phyloP scores from a whole-genome alignment of 768 basidiomycete genomes.

The Mycena amicta region DNA sequence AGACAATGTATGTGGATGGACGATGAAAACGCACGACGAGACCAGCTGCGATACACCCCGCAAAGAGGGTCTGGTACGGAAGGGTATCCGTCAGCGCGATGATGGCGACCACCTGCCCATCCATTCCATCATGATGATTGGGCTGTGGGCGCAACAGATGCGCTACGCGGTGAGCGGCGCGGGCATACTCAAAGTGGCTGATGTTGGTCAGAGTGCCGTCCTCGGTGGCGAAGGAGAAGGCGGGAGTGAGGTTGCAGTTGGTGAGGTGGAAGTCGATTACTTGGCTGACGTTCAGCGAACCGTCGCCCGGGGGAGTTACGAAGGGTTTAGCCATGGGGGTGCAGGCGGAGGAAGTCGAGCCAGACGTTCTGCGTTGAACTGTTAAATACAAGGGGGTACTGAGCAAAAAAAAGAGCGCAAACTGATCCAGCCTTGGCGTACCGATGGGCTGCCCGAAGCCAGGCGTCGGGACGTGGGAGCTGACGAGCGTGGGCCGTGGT shows the following conservation, averaged over 20 bases:
- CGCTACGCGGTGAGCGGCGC: conserved; percentile 45
- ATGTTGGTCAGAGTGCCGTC: conserved; percentile 28
- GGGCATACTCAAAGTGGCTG: conserved; percentile 44
- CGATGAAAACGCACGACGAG: conserved; percentile 34
- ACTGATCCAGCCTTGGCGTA: too few species aligned
- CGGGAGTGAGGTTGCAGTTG: not conserved
- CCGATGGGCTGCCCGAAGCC: too few species aligned
- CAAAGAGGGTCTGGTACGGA: conserved; percentile 43
- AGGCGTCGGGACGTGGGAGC: too few species aligned
- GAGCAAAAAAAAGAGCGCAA: too few species aligned
- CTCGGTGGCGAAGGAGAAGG: conserved; percentile 27
- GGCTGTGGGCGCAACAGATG: conserved; percentile 38
- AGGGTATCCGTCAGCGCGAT: conserved; percentile 37
- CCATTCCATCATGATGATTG: too few species aligned
- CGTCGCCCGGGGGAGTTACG: not conserved
- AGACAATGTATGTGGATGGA: too few species aligned
- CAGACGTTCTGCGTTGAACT: too few species aligned
- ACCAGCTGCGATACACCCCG: conserved; percentile 42
- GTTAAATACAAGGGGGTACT: too few species aligned
- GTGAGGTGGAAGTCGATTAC: not conserved
- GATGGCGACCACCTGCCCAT: conserved; percentile 38
- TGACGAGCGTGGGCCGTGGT: too few species aligned
- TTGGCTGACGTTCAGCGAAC: not conserved
- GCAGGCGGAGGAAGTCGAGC: too few species aligned
- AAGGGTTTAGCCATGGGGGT: too few species aligned